These are phyloP conservation scores for Fusarium sp. DNA, from an alignment of 2,329 filamentous ascomycete species.

Conservation along the genomic window DNA sequence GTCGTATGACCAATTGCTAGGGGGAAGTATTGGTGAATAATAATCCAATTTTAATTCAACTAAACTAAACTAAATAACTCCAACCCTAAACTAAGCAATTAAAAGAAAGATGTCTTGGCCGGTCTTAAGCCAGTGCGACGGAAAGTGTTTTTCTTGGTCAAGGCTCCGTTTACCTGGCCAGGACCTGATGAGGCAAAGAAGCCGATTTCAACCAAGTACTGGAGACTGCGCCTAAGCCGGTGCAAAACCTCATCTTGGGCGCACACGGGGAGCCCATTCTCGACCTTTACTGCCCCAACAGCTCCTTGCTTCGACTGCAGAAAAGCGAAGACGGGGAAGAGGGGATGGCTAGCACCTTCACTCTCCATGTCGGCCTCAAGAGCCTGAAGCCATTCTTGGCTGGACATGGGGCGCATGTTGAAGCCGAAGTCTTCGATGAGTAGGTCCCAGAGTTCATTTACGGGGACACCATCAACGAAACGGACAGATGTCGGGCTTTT, in stretches of 20 bases:
- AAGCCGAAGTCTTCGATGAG: neutral
- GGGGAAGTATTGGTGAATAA: too few species aligned
- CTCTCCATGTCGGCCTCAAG: constrained; percentile 1
- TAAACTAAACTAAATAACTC: too few species aligned
- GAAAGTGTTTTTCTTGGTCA: neutral
- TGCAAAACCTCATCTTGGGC: neutral
- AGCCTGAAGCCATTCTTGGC: neutral
- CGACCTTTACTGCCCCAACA: neutral
- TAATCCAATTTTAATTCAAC: too few species aligned
- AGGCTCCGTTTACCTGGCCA: too few species aligned
- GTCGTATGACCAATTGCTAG: too few species aligned
- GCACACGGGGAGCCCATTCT: neutral
- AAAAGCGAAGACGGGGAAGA: neutral
- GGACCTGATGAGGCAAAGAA: neutral
- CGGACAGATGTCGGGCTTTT: neutral
- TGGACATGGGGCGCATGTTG: neutral
- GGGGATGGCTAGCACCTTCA: neutral
- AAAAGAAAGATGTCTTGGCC: neutral
- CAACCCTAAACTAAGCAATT: neutral
- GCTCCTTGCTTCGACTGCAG: neutral
- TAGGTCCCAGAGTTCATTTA: neutral
- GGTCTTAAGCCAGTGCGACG: neutral
- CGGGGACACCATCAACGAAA: neutral
- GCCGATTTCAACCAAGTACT: neutral
- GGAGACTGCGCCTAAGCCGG: neutral